Percentiles rank a stretch among this genome's conserved stretches.
phyloP scores from a whole-genome alignment of 2,329 filamentous ascomycete species.

The Neofusicoccum cordaticola region DNA sequence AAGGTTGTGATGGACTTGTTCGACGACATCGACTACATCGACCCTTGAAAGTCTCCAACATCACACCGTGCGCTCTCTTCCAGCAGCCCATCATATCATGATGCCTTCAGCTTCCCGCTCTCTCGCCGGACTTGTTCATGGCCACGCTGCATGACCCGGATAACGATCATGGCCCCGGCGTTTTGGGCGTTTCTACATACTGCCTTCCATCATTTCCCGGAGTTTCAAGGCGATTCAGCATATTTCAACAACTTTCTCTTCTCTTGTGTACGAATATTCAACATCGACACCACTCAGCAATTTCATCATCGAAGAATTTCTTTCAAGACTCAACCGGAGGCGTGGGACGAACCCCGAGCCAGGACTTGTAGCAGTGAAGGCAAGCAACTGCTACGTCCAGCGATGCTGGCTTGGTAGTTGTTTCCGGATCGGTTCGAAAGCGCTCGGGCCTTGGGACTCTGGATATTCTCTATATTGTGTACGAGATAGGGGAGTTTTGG shows the following conservation, averaged over 20 bases:
- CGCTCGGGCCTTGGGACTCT: slow-evolving; percentile 39
- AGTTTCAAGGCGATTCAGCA: background rate
- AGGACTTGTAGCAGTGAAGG: slow-evolving; percentile 39
- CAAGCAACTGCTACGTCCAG: slow-evolving; percentile 22
- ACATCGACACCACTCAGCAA: background rate
- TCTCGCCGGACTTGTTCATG: background rate
- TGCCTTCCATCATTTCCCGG: background rate
- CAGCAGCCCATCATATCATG: background rate
- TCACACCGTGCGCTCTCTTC: background rate
- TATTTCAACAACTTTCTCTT: background rate
- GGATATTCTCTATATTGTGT: slow-evolving; percentile 26
- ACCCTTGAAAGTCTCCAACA: slow-evolving; percentile 28
- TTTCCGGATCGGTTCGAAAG: slow-evolving; percentile 34
- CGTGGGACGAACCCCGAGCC: slow-evolving; percentile 35
- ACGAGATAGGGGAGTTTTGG: slow-evolving; percentile 16
- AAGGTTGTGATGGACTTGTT: slow-evolving; percentile 48
- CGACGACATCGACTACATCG: slow-evolving; percentile 44
- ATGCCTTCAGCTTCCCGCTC: background rate
- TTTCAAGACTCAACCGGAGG: slow-evolving; percentile 25
- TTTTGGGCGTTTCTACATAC: background rate
- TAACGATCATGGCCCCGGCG: background rate
- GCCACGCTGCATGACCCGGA: background rate
- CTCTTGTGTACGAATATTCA: background rate
- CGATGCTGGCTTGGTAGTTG: slow-evolving; percentile 22
- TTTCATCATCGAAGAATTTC: background rate